These are phyloP conservation scores for Argentina anserina DNA, from an alignment of 306 rosid species.

Conservation along the genomic window DNA sequence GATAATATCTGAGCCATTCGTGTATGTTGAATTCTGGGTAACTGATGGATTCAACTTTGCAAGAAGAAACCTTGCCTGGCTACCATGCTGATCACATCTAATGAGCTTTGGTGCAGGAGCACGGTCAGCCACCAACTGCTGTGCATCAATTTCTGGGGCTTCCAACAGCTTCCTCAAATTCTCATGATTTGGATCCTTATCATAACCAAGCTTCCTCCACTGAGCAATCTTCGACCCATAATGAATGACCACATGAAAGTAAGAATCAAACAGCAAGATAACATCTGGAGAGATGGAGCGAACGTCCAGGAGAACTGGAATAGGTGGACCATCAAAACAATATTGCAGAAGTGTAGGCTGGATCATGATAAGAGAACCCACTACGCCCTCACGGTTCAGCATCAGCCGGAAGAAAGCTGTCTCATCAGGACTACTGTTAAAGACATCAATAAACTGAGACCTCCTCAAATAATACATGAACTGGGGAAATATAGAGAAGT, in stretches of 20 bases:
- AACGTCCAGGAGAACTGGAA: slow-evolving; percentile 80
- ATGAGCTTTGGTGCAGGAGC: slow-evolving; percentile 72
- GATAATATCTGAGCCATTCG: slow-evolving; percentile 71
- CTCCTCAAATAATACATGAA: slow-evolving; percentile 84
- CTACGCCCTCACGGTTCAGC: slow-evolving; percentile 84
- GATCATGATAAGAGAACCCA: slow-evolving; percentile 84
- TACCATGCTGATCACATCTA: slow-evolving; percentile 83
- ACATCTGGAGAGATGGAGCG: slow-evolving; percentile 74
- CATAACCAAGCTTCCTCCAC: slow-evolving; percentile 86
- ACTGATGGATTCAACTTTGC: slow-evolving; percentile 93
- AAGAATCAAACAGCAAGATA: slow-evolving; percentile 82
- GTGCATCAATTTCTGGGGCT: slow-evolving; percentile 82
- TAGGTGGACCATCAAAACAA: slow-evolving; percentile 84
- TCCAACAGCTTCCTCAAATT: slow-evolving; percentile 77
- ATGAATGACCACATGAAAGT: slow-evolving; percentile 81
- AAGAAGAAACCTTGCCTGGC: slow-evolving; percentile 92
- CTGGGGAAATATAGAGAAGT: slow-evolving; percentile 84
- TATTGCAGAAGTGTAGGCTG: slow-evolving; percentile 84
- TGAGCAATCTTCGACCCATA: slow-evolving; percentile 76
- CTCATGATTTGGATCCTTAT: slow-evolving; percentile 73
- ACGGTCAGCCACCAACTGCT: slow-evolving; percentile 59
- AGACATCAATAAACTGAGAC: slow-evolving; percentile 87
- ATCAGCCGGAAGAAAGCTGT: slow-evolving; percentile 76
- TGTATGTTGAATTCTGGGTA: slow-evolving; percentile 73
- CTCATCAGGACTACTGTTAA: slow-evolving; percentile 77